phyloP scores from a whole-genome alignment of 495 filamentous ascomycete species.

The Aspergillus conjunctus region DNA sequence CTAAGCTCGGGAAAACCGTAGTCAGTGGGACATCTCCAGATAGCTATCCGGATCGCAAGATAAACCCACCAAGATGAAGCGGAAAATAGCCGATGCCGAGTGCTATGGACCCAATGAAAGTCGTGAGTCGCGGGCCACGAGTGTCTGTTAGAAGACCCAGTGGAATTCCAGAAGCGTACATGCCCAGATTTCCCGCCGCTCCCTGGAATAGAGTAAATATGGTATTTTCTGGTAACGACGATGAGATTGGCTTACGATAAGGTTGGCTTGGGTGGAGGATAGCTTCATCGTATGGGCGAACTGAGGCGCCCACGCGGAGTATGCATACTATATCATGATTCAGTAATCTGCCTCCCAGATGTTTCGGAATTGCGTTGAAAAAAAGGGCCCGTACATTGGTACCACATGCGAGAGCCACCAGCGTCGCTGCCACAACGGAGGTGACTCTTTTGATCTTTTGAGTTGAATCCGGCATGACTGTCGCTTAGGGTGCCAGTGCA shows the following conservation, averaged over 20 bases:
- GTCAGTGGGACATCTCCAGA: slow-evolving; percentile 6
- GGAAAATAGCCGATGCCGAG: slow-evolving; percentile 82
- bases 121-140: slow-evolving; percentile 75
- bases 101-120: slow-evolving; percentile 69
- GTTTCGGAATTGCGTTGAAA: background rate
- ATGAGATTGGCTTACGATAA: slow-evolving; percentile 64
- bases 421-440: slow-evolving; percentile 81
- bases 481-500: slow-evolving; percentile 13
- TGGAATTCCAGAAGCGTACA: slow-evolving; percentile 91
- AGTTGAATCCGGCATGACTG: slow-evolving; percentile 32
- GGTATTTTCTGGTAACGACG: background rate
- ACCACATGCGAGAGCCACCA: slow-evolving; percentile 85
- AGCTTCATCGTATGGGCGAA: slow-evolving; percentile 85
- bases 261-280: slow-evolving; percentile 84
- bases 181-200: slow-evolving; percentile 88
- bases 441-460: slow-evolving; percentile 56
- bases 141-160: slow-evolving; percentile 84
- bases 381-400: slow-evolving; percentile 70
- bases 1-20: slow-evolving; percentile 27
- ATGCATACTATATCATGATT: slow-evolving; percentile 74
- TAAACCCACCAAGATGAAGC: slow-evolving; percentile 60
- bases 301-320: slow-evolving; percentile 96
- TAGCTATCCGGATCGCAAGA: slow-evolving; percentile 1
- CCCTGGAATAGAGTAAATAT: slow-evolving; percentile 53
- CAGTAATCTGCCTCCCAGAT: slow-evolving; percentile 4